Evolutionary conservation across 202 grass and related monocot genomes (phyloP).

Genomic region (Bolboschoenoplectus hybrid): DNA sequence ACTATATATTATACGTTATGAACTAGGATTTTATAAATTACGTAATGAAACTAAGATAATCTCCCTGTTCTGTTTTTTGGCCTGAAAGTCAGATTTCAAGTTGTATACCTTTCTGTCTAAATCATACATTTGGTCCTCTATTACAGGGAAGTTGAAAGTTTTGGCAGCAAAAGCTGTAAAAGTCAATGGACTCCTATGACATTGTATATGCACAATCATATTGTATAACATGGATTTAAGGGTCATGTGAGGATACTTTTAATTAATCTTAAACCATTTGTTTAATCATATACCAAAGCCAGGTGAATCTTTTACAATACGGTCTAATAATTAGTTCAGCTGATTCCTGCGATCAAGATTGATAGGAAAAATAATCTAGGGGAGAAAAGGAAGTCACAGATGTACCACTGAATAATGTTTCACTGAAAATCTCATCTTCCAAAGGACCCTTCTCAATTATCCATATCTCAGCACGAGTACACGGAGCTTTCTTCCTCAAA

Average conservation of each 20-base stretch:
- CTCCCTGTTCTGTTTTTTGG: not conserved
- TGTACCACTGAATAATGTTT: constrained; percentile 54
- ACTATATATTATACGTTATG: not conserved
- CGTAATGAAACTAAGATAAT: not conserved
- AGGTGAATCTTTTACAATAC: not conserved
- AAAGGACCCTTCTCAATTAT: constrained; percentile 92
- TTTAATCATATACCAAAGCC: not conserved
- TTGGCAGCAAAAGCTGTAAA: not conserved
- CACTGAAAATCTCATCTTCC: constrained; percentile 88
- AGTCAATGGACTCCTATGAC: not conserved
- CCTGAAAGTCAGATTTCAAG: not conserved
- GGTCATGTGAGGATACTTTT: constrained; percentile 1
- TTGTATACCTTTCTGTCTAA: not conserved
- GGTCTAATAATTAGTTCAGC: constrained; percentile 1
- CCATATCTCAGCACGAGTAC: constrained; percentile 96
- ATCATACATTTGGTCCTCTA: not conserved
- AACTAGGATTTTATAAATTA: not conserved
- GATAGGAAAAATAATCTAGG: constrained; percentile 22
- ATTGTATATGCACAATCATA: not conserved
- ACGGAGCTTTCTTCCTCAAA: constrained; percentile 96
- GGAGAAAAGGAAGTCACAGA: constrained; percentile 46
- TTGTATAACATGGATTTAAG: not conserved
- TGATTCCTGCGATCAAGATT: constrained; percentile 10
- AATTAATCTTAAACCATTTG: not conserved
- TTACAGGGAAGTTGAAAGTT: not conserved